Conservation (phyloP, 78 protist genomes). For the Dictyostelium brefeldianum region DNA sequence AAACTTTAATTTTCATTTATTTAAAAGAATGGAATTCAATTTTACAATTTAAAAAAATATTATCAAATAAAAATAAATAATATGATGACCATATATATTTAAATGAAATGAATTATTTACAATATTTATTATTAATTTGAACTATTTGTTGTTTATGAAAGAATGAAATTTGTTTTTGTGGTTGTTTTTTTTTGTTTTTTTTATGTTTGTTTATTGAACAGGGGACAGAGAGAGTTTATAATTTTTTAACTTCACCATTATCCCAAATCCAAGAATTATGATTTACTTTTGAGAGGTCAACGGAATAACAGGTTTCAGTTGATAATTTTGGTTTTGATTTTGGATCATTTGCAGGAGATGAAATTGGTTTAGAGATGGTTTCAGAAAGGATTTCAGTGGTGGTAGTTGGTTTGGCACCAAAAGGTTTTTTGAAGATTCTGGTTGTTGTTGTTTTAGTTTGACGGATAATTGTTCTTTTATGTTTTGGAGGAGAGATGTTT, state of each 20-base stretch:
- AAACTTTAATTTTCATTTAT: not conserved
- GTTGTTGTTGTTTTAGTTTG: not conserved
- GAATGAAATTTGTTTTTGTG: not conserved
- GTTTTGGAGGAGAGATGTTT: not conserved
- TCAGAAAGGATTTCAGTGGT: not conserved
- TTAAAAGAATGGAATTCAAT: constrained; percentile 27
- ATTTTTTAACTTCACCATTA: not conserved
- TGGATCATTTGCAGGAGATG: constrained; percentile 10
- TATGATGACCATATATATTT: no score
- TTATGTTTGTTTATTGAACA: not conserved
- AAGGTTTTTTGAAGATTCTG: not conserved
- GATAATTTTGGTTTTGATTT: constrained; percentile 24
- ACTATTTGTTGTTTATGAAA: not conserved
- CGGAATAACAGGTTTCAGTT: not conserved
- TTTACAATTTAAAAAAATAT: constrained; percentile 30
- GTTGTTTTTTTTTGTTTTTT: constrained; percentile 4
- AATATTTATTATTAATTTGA: not conserved
- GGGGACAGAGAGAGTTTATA: no score
- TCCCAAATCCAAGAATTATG: constrained; percentile 1
- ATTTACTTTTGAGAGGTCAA: constrained; percentile 15
- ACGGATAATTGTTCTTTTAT: not conserved
- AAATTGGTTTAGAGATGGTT: not conserved
- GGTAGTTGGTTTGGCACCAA: not conserved
- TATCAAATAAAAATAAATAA: constrained; percentile 4
- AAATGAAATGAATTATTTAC: not conserved